Evolutionary conservation across 306 rosid genomes (phyloP).

Genomic region (Prunus campanulata): DNA sequence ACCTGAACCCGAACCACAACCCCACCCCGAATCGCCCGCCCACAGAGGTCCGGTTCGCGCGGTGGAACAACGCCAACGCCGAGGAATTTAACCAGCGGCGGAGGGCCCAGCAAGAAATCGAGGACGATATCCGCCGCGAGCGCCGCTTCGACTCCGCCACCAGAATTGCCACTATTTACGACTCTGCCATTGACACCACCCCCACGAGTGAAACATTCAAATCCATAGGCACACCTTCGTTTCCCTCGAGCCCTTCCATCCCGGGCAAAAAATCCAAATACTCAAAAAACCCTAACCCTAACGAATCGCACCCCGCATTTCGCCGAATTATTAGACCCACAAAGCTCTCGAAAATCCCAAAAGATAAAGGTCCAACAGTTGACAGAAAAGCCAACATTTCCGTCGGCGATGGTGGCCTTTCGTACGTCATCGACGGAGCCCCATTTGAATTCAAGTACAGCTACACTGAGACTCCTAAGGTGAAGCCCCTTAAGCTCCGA

Average conservation of each 20-base stretch:
- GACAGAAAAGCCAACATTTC: constrained; percentile 41
- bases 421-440: constrained; percentile 61
- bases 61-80: constrained; percentile 80
- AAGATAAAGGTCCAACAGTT: constrained; percentile 16
- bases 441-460: constrained; percentile 96
- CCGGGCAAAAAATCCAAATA: constrained; percentile 68
- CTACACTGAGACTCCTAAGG: constrained; percentile 87
- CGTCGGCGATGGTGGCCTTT: constrained; percentile 58
- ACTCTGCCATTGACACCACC: constrained; percentile 7
- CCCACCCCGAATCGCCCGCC: constrained; percentile 30
- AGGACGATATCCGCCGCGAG: constrained; percentile 64
- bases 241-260: constrained; percentile 64
- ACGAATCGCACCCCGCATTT: constrained; percentile 50
- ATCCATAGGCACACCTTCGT: constrained; percentile 62
- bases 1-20: constrained; percentile 26
- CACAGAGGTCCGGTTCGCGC: constrained; percentile 50
- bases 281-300: constrained; percentile 48
- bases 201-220: constrained; percentile 26
- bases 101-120: constrained; percentile 55
- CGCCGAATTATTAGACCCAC: constrained; percentile 34
- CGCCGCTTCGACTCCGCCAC: constrained; percentile 59
- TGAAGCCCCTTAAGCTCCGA: constrained; percentile 66
- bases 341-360: constrained; percentile 14
- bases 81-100: constrained; percentile 60
- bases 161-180: constrained; percentile 23